A percentile compares a stretch with the other conserved stretches of the same genome.
Evolutionary conservation across 805 yeast species (phyloP).

Genomic region (Nakazawaea peltata): DNA sequence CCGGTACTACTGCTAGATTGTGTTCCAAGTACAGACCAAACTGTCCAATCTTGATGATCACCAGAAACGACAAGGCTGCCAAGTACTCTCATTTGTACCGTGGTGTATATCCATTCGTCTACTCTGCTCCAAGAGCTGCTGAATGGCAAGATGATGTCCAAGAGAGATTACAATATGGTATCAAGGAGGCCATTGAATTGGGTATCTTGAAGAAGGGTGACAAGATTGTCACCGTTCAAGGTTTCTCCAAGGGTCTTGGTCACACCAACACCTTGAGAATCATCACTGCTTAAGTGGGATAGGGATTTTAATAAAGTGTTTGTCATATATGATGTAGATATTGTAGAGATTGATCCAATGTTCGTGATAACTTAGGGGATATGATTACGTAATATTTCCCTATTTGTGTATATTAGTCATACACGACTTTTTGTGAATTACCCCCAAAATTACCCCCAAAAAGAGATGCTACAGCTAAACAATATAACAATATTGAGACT

Average conservation of each 20-base stretch:
- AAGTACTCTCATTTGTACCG: constrained; percentile 95
- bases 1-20: constrained; percentile 93
- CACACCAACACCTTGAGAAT: constrained; percentile 98
- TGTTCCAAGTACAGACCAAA: constrained; percentile 96
- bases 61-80: constrained; percentile 90
- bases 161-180: constrained; percentile 88
- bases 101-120: constrained; percentile 97
- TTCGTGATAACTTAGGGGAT: no score
- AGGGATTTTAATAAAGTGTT: no score
- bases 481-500: no score
- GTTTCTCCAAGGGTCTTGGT: constrained; percentile 98
- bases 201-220: constrained; percentile 86
- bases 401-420: no score
- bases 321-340: no score
- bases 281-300: constrained; percentile 65
- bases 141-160: constrained; percentile 98
- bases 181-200: constrained; percentile 77
- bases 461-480: no score
- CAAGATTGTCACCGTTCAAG: constrained; percentile 90
- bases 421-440: no score
- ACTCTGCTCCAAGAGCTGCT: constrained; percentile 52
- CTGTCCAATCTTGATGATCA: constrained; percentile 95
- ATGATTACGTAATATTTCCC: no score
- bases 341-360: no score
- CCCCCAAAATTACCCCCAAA: no score